These are phyloP conservation scores for Penicillium flavigenum DNA, from an alignment of 495 filamentous ascomycete genomes.

Conservation along the genomic window DNA sequence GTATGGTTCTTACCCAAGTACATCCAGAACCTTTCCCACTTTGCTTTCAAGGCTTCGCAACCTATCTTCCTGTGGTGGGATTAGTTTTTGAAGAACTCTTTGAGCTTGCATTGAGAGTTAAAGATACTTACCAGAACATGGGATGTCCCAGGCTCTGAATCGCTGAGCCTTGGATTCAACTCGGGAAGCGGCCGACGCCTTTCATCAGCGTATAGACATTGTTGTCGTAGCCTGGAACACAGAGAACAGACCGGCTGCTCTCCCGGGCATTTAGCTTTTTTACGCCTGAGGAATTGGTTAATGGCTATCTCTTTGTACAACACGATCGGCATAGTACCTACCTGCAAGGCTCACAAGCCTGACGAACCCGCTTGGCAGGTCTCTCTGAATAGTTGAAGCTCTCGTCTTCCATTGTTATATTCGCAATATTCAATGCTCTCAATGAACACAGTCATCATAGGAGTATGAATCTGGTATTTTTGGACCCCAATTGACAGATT, in stretches of 20 bases:
- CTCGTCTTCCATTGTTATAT: conserved; percentile 23
- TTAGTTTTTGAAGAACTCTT: not conserved
- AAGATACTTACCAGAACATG: conserved; percentile 25
- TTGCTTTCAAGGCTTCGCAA: conserved; percentile 41
- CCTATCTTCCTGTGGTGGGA: conserved; percentile 39
- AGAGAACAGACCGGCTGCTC: conserved; percentile 50
- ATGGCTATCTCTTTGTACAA: not conserved
- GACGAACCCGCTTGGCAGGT: conserved; percentile 43
- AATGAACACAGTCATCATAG: not conserved
- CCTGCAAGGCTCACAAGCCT: conserved; percentile 52
- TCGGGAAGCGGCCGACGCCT: conserved; percentile 27
- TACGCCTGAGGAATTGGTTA: conserved; percentile 35
- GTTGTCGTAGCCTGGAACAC: conserved; percentile 44
- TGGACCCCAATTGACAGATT: not conserved
- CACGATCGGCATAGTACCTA: conserved; percentile 17
- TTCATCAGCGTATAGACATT: conserved; percentile 44
- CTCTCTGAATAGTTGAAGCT: conserved; percentile 26
- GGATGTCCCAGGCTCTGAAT: conserved; percentile 17
- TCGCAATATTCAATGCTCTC: not conserved
- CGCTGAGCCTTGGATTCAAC: conserved; percentile 11
- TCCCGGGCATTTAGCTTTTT: conserved; percentile 51
- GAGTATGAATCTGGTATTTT: not conserved
- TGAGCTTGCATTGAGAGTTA: not conserved
- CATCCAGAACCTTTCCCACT: conserved; percentile 38
- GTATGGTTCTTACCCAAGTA: conserved; percentile 25